Conservation (phyloP, 306 rosid genomes). For the Trifolium pratense region DNA sequence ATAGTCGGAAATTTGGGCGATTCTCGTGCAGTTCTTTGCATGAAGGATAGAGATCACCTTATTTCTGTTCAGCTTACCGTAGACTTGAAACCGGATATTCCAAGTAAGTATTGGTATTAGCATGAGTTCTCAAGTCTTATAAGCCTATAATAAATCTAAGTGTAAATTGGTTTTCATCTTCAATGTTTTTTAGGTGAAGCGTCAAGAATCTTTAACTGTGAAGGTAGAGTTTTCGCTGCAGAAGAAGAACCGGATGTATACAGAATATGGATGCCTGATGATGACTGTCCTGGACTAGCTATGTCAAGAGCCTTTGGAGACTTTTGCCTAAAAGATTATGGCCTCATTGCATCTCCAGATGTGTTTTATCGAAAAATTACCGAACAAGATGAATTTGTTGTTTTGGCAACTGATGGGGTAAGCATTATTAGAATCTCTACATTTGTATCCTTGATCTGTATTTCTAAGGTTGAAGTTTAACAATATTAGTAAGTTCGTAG, state of each 20-base stretch:
- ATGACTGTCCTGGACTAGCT: conserved; percentile 90
- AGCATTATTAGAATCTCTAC: conserved; percentile 14
- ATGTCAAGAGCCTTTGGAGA: conserved; percentile 98
- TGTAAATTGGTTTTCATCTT: conserved; percentile 4
- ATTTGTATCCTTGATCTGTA: conserved; percentile 9
- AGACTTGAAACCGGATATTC: conserved; percentile 83
- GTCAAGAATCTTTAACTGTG: conserved; percentile 66
- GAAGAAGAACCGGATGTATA: conserved; percentile 75
- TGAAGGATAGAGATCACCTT: conserved; percentile 62
- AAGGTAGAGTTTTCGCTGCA: conserved; percentile 77
- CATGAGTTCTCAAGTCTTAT: conserved; percentile 3
- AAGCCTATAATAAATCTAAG: conserved; percentile 1
- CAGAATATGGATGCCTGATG: conserved; percentile 97
- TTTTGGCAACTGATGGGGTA: conserved; percentile 95
- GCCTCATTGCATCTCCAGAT: conserved; percentile 80
- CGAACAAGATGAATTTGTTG: conserved; percentile 70
- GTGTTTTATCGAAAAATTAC: conserved; percentile 66
- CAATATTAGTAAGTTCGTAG: no score
- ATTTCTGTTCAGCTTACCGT: conserved; percentile 80
- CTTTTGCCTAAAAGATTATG: conserved; percentile 89
- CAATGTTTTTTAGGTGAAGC: conserved; percentile 71
- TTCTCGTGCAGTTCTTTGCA: conserved; percentile 91
- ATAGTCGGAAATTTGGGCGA: conserved; percentile 88
- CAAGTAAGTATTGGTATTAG: conserved; percentile 55
- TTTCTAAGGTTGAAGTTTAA: not conserved